Conservation (phyloP, 495 filamentous ascomycete genomes). For the Neurospora africana region DNA sequence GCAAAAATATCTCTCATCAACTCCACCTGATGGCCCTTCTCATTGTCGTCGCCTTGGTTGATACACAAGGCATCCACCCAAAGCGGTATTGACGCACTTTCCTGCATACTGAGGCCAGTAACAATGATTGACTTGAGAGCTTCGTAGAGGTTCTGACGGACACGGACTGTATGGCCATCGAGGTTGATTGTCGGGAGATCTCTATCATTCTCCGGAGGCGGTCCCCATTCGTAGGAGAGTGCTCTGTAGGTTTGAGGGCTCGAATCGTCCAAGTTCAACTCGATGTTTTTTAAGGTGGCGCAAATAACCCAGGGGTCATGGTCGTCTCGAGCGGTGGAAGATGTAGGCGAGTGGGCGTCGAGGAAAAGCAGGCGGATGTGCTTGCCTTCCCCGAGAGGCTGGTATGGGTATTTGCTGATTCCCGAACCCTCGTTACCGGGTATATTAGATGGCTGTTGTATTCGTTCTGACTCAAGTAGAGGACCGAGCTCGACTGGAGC, state of each 20-base stretch:
- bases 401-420: neutral
- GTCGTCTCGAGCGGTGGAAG: neutral
- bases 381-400: neutral
- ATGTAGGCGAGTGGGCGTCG: rapidly evolving
- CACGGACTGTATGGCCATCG: neutral
- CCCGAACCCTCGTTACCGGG: too few relatives aligned
- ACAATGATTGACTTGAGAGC: neutral
- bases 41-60: constrained; percentile 22
- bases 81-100: neutral
- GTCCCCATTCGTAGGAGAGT: neutral
- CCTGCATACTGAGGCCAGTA: neutral
- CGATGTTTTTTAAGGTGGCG: neutral
- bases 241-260: neutral
- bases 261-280: neutral
- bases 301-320: rapidly evolving
- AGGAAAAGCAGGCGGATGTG: neutral
- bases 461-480: too few relatives aligned
- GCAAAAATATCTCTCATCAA: constrained; percentile 25
- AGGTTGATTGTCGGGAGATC: neutral
- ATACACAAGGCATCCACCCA: constrained; percentile 32
- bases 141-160: neutral
- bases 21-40: constrained; percentile 22
- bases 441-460: too few relatives aligned
- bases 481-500: too few relatives aligned
- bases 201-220: rapidly evolving